phyloP scores from a whole-genome alignment of 306 rosid species.

The Dryas alaskensis region DNA sequence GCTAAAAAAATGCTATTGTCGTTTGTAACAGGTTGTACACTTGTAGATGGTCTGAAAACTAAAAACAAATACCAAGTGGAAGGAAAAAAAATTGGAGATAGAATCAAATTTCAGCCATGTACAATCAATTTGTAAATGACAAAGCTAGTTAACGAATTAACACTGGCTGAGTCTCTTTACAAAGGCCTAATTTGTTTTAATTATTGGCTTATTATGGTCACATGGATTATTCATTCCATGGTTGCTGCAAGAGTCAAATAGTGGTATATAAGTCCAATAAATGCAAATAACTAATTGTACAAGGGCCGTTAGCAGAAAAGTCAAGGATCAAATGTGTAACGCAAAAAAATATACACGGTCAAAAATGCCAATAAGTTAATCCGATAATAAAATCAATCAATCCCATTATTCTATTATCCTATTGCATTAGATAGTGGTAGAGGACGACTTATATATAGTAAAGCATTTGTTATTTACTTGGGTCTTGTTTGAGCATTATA shows the following conservation, averaged over 20 bases:
- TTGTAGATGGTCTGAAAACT: too few species aligned
- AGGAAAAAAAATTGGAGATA: not conserved
- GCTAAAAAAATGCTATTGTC: not conserved
- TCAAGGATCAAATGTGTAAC: not conserved
- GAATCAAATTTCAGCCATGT: not conserved
- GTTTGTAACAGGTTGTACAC: not conserved
- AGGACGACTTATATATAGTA: not conserved
- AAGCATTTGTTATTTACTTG: not conserved
- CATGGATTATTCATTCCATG: not conserved
- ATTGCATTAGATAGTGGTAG: constrained; percentile 1
- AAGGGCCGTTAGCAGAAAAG: not conserved
- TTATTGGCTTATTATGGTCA: not conserved
- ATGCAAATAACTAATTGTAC: not conserved
- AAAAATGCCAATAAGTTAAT: not conserved
- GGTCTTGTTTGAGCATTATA: not conserved
- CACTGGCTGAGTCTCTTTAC: not conserved
- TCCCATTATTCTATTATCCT: not conserved
- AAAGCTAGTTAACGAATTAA: not conserved
- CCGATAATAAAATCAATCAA: not conserved
- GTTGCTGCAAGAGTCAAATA: not conserved
- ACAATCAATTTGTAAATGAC: not conserved
- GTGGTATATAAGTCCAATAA: not conserved
- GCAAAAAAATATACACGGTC: not conserved
- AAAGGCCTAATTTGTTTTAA: constrained; percentile 9
- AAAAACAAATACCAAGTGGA: not conserved